These are phyloP conservation scores for Xylariales sp. DNA, from an alignment of 2,329 filamentous ascomycete species.

Conservation along the genomic window DNA sequence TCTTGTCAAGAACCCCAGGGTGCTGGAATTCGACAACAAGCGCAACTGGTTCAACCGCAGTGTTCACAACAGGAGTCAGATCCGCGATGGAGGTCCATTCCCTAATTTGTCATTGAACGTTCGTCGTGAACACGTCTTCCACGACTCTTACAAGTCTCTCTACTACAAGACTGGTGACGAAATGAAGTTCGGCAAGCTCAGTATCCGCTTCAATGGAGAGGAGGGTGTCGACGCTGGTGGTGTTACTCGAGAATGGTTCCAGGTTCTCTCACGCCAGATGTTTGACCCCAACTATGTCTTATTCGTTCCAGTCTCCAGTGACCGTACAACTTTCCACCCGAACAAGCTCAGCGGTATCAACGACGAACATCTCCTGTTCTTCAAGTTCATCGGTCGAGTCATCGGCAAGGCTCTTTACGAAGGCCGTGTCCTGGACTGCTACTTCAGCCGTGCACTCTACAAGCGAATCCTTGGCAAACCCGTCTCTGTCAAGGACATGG, in stretches of 20 bases:
- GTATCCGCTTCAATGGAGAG: slow-evolving; percentile 94
- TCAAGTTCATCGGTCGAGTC: slow-evolving; percentile 98
- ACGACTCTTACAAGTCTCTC: slow-evolving; percentile 96
- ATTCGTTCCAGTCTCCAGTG: slow-evolving; percentile 93
- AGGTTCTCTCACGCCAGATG: slow-evolving; percentile 95
- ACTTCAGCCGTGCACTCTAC: slow-evolving; percentile 98
- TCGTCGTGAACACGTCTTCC: slow-evolving; percentile 91
- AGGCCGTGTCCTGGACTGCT: slow-evolving; percentile 90
- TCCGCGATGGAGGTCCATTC: slow-evolving; percentile 55
- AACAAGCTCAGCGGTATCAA: slow-evolving; percentile 94
- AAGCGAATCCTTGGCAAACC: slow-evolving; percentile 93
- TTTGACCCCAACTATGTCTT: slow-evolving; percentile 97
- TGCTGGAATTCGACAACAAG: slow-evolving; percentile 98
- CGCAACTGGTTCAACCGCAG: slow-evolving; percentile 97
- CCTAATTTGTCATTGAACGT: slow-evolving; percentile 80
- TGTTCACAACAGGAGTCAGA: slow-evolving; percentile 73
- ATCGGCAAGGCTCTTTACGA: slow-evolving; percentile 98
- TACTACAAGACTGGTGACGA: slow-evolving; percentile 96
- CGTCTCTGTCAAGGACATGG: slow-evolving; percentile 98
- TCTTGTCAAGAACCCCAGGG: slow-evolving; percentile 96
- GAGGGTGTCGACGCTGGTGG: slow-evolving; percentile 97
- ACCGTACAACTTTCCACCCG: slow-evolving; percentile 97
- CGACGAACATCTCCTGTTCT: slow-evolving; percentile 92
- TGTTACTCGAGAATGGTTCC: slow-evolving; percentile 98
- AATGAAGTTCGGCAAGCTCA: slow-evolving; percentile 98